Evolutionary conservation across 2,329 filamentous ascomycete genomes (phyloP).

Genomic region (Cucurbitaria berberidis): DNA sequence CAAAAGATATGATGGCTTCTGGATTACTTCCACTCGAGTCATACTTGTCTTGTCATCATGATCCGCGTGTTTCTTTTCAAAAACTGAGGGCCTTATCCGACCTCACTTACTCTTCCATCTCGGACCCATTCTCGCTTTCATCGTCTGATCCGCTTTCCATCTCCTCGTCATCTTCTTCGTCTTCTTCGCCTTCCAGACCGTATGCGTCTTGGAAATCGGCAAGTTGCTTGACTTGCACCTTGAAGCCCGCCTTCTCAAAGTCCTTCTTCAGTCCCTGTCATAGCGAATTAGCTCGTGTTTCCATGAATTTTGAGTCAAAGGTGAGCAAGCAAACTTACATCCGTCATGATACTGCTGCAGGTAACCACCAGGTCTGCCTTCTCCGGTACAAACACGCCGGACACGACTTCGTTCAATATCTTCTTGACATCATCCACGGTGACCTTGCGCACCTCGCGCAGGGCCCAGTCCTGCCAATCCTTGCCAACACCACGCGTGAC

Average conservation of each 20-base stretch:
- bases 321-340: conserved; percentile 65
- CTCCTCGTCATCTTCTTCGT: conserved; percentile 67
- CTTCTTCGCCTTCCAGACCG: conserved; percentile 70
- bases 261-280: conserved; percentile 74
- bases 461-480: conserved; percentile 77
- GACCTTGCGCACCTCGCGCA: conserved; percentile 78
- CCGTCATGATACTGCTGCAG: conserved; percentile 82
- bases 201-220: conserved; percentile 89
- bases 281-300: background rate
- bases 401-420: conserved; percentile 74
- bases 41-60: background rate
- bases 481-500: conserved; percentile 77
- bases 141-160: conserved; percentile 51
- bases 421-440: conserved; percentile 76
- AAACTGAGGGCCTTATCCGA: background rate
- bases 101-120: conserved; percentile 31
- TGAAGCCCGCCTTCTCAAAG: conserved; percentile 78
- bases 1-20: conserved; percentile 1
- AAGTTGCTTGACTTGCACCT: conserved; percentile 74
- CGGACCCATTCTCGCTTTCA: conserved; percentile 32
- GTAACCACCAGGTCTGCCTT: conserved; percentile 87
- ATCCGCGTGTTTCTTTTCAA: background rate
- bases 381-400: conserved; percentile 80
- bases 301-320: conserved; percentile 13
- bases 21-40: background rate